Evolutionary conservation across 2,329 filamentous ascomycete species (phyloP).

Genomic region (Septoria linicola): DNA sequence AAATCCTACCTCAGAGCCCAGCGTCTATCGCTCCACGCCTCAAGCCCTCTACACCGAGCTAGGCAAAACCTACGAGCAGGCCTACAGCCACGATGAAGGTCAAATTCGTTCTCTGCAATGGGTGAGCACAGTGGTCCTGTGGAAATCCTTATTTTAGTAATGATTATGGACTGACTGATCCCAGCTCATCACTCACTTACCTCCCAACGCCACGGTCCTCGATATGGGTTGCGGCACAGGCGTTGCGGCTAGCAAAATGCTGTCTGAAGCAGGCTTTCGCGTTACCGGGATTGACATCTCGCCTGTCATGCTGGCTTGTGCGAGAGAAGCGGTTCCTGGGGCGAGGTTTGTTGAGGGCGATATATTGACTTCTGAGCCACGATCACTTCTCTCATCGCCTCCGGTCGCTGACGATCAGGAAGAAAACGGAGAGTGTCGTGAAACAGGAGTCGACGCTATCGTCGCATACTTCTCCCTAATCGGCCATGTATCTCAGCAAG

Average conservation of each 20-base stretch:
- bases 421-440: too few relatives aligned
- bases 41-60: constrained; percentile 15
- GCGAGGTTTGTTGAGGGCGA: constrained; percentile 9
- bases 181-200: constrained; percentile 17
- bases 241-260: constrained; percentile 32
- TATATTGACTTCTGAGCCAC: not conserved
- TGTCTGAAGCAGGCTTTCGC: constrained; percentile 31
- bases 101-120: constrained; percentile 10
- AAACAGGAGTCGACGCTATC: not conserved
- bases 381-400: too few relatives aligned
- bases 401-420: too few relatives aligned
- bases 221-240: constrained; percentile 40
- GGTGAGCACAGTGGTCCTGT: not conserved
- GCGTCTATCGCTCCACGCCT: constrained; percentile 3
- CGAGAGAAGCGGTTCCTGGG: constrained; percentile 15
- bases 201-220: constrained; percentile 24
- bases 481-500: not conserved
- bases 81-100: constrained; percentile 4
- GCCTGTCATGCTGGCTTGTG: constrained; percentile 35
- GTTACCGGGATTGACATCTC: constrained; percentile 37
- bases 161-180: not conserved
- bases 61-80: constrained; percentile 14
- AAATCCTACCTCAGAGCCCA: not conserved
- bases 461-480: constrained; percentile 9
- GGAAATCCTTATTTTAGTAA: too few relatives aligned